A percentile compares a stretch with the other conserved stretches of the same genome.
phyloP scores from a whole-genome alignment of 805 yeast genomes.

The Candida ortonii region DNA sequence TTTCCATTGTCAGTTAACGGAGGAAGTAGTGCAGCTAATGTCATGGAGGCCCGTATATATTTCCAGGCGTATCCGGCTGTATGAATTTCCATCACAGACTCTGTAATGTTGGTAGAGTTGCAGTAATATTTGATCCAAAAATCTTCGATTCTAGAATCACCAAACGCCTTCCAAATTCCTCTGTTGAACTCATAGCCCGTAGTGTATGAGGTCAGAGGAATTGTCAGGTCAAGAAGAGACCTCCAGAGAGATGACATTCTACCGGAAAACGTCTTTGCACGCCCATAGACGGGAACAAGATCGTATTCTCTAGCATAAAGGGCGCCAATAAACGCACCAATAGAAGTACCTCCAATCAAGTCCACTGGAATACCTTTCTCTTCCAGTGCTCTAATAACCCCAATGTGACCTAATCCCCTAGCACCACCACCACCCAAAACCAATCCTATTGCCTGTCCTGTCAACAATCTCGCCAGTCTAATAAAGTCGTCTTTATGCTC shows the following conservation, averaged over 20 bases:
- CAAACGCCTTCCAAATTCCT: constrained; percentile 96
- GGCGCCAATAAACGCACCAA: constrained; percentile 95
- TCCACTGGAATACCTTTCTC: constrained; percentile 93
- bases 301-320: constrained; percentile 90
- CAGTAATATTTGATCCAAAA: constrained; percentile 89
- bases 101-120: constrained; percentile 92
- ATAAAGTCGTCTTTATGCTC: constrained; percentile 84
- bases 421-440: constrained; percentile 99
- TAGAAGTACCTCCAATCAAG: constrained; percentile 92
- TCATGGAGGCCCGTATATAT: constrained; percentile 93
- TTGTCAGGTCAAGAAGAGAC: constrained; percentile 76
- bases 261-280: constrained; percentile 81
- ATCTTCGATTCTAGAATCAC: constrained; percentile 89
- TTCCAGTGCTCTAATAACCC: constrained; percentile 86
- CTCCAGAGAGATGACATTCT: constrained; percentile 87
- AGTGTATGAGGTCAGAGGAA: constrained; percentile 91
- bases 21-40: constrained; percentile 89
- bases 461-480: constrained; percentile 81
- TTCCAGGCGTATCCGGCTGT: constrained; percentile 94
- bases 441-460: constrained; percentile 91
- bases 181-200: constrained; percentile 97
- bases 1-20: constrained; percentile 85
- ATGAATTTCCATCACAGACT: constrained; percentile 93
- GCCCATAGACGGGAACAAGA: constrained; percentile 84
- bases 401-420: constrained; percentile 88